phyloP scores from a whole-genome alignment of 768 basidiomycete species.

The Astraeus odoratus region DNA sequence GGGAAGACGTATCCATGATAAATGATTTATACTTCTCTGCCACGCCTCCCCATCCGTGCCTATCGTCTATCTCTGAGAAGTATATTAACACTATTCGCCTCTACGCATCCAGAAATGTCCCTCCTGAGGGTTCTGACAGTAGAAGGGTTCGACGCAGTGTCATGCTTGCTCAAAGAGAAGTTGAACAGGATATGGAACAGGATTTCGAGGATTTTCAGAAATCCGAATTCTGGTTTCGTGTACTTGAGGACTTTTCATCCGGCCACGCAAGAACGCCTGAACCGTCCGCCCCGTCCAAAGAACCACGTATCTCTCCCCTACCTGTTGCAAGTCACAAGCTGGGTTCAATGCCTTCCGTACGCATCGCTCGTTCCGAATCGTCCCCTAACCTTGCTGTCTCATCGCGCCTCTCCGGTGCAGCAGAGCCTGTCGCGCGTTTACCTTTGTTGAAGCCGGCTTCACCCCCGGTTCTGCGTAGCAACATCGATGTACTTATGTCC shows the following conservation, averaged over 20 bases:
- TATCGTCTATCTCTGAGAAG: constrained; percentile 61
- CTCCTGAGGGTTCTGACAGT: constrained; percentile 33
- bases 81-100: constrained; percentile 62
- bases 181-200: constrained; percentile 84
- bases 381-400: constrained; percentile 25
- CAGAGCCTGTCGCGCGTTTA: constrained; percentile 21
- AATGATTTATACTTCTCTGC: constrained; percentile 80
- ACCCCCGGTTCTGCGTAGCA: constrained; percentile 30
- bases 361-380: constrained; percentile 31
- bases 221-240: constrained; percentile 91
- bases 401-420: constrained; percentile 4
- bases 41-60: constrained; percentile 47
- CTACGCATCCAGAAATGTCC: constrained; percentile 49
- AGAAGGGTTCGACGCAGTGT: constrained; percentile 70
- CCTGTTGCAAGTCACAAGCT: constrained; percentile 1
- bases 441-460: constrained; percentile 17
- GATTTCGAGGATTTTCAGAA: constrained; percentile 86
- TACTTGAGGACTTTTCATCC: constrained; percentile 59
- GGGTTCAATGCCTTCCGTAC: constrained; percentile 6
- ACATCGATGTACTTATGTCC: constrained; percentile 81
- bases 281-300: constrained; percentile 1
- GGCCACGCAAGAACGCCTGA: constrained; percentile 9
- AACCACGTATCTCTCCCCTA: constrained; percentile 8
- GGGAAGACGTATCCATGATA: constrained; percentile 87
- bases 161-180: constrained; percentile 76